Evolutionary conservation across 768 basidiomycete species (phyloP).

Genomic region (Paxillus involutus): DNA sequence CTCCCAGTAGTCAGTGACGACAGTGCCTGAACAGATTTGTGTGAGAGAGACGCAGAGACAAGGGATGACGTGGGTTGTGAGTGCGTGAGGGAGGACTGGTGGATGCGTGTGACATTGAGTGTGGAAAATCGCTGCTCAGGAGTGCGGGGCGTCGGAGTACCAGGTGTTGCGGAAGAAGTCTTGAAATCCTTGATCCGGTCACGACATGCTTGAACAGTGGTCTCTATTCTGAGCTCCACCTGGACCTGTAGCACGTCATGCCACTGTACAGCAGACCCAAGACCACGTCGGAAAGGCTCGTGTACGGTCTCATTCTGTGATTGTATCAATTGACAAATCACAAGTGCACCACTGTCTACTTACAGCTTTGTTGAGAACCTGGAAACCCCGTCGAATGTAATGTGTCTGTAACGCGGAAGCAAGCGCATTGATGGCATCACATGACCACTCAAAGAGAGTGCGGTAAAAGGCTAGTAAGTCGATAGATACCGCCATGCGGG

Average conservation of each 20-base stretch:
- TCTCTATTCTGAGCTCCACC: constrained; percentile 7
- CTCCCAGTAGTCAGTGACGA: neutral
- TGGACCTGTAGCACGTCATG: constrained; percentile 19
- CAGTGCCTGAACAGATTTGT: neutral
- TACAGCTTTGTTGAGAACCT: neutral
- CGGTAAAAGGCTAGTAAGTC: constrained; percentile 34
- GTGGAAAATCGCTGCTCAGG: neutral
- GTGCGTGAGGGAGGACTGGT: neutral
- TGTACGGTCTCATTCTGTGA: constrained; percentile 20
- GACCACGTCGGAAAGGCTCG: constrained; percentile 33
- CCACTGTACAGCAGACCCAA: constrained; percentile 31
- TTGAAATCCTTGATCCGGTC: neutral
- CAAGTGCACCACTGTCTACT: constrained; percentile 14
- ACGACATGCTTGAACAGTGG: neutral
- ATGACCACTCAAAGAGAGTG: constrained; percentile 35
- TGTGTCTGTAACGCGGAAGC: neutral
- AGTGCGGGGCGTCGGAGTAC: neutral
- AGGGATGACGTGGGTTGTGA: neutral
- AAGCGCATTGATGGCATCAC: constrained; percentile 23
- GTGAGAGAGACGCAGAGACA: neutral
- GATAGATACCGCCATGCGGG: constrained; percentile 24
- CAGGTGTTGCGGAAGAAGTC: neutral
- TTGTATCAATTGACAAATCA: neutral
- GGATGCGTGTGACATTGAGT: neutral
- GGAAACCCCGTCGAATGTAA: constrained; percentile 15